Evolutionary conservation across 2,329 filamentous ascomycete genomes (phyloP), one percentile per base, ranked within the genome.

Genomic region (Alternaria longipes): DNA sequence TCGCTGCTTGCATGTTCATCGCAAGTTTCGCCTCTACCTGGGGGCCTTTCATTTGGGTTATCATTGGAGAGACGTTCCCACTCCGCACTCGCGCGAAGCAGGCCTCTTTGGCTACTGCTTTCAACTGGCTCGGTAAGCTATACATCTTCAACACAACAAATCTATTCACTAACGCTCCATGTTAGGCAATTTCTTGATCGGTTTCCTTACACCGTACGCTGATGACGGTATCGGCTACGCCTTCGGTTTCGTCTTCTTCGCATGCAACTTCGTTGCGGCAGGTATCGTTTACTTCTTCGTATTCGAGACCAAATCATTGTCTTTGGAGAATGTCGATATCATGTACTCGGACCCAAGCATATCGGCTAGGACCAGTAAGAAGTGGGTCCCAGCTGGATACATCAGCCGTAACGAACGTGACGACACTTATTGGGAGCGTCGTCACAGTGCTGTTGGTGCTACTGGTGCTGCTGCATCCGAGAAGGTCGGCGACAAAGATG

Each of bases 1-100:
- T 90, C 9, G 87, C 90, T 55, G 88, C 90, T 3, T 91, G 88
- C 77, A 86, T 92, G 81, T 93, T 92, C 78, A 92, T 93, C 57
- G 85, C 87, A 50, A 89, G 86, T 1, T 93, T 91, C 67, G 90
- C 90, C 26, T 81, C 82, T 45, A 91, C 89, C 3, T 92, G 73
- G 73, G 90, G 89, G 12, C 89, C 89, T 0, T 83, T 84, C 69
- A 73, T 83, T 8, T 84, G 83, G 83, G 77, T 82, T 1, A 81
- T 84, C 32, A 78, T 78, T 22, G 74, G 72, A 32, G 74, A 77
- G 50, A 75, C 65, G 1, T 76, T 75, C 61, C 71, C 73, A n/a
- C 69, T 76, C 4, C 67, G 74, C 20, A 73, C 74, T 22, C 71
- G 72, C 47, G 74, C 73, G n/a, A 76, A 76, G 67, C 74, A 76